Conservation (phyloP, 441 rosid genomes). For the Erysimum cheiri region DNA sequence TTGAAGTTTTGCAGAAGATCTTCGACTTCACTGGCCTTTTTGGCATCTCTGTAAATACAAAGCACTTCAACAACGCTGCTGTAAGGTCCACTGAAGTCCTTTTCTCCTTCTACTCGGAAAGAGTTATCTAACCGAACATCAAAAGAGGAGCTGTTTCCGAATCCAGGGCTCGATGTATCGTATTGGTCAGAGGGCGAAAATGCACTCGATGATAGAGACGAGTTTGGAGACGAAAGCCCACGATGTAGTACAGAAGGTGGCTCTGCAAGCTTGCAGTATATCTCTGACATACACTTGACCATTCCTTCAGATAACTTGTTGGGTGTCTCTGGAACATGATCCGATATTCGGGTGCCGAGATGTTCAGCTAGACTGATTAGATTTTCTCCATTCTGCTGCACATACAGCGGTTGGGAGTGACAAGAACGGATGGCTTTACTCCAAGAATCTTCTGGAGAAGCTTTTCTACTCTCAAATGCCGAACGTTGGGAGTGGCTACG, state of each 20-base stretch:
- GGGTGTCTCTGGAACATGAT: constrained; percentile 86
- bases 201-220: constrained; percentile 74
- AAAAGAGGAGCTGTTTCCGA: constrained; percentile 76
- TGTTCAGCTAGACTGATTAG: constrained; percentile 90
- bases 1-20: constrained; percentile 77
- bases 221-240: constrained; percentile 72
- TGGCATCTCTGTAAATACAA: constrained; percentile 77
- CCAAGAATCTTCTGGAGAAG: constrained; percentile 59
- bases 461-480: constrained; percentile 50
- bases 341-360: constrained; percentile 85
- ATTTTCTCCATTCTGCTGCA: constrained; percentile 67
- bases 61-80: constrained; percentile 84
- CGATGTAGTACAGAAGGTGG: constrained; percentile 62
- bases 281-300: constrained; percentile 87
- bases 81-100: constrained; percentile 92
- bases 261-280: constrained; percentile 89
- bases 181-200: constrained; percentile 77
- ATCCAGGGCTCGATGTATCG: constrained; percentile 87
- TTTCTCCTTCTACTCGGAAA: constrained; percentile 70
- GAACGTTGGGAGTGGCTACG: constrained; percentile 83
- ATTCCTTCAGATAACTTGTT: constrained; percentile 92
- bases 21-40: constrained; percentile 77
- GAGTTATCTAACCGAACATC: constrained; percentile 82
- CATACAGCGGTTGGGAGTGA: constrained; percentile 83
- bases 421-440: constrained; percentile 64